Percentiles rank a stretch among this genome's conserved stretches.
Evolutionary conservation across 1,139 yeast genomes (phyloP).

Genomic region (Debaryomyces sp.): DNA sequence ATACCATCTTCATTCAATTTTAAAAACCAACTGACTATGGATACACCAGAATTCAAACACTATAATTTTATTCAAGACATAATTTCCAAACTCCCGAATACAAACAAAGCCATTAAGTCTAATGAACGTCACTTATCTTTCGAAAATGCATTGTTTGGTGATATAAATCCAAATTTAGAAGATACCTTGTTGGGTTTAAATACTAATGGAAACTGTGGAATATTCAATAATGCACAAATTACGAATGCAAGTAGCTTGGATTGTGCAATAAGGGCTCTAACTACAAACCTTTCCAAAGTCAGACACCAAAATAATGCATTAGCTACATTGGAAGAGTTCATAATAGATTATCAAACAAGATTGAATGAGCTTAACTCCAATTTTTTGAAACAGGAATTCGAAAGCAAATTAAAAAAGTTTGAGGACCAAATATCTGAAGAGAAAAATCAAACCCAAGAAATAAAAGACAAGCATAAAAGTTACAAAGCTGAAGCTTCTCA

Average conservation of each 20-base stretch:
- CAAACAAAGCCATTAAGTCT: slow-evolving; percentile 7
- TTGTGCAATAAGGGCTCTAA: slow-evolving; percentile 31
- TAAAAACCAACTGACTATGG: slow-evolving; percentile 5
- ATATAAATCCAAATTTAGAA: slow-evolving; percentile 63
- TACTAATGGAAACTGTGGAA: slow-evolving; percentile 59
- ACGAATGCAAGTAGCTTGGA: slow-evolving; percentile 58
- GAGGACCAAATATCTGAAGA: slow-evolving; percentile 26
- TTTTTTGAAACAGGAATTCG: slow-evolving; percentile 28
- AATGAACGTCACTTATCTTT: slow-evolving; percentile 32
- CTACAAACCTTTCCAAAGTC: slow-evolving; percentile 32
- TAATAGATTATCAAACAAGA: slow-evolving; percentile 29
- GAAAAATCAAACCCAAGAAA: slow-evolving; percentile 19
- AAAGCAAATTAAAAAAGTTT: slow-evolving; percentile 20
- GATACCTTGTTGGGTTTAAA: slow-evolving; percentile 60
- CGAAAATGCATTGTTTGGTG: slow-evolving; percentile 82
- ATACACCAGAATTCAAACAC: slow-evolving; percentile 41
- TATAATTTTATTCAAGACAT: slow-evolving; percentile 47
- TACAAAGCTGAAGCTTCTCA: slow-evolving; percentile 22
- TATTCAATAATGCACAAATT: slow-evolving; percentile 63
- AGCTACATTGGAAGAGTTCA: slow-evolving; percentile 32
- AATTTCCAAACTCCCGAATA: slow-evolving; percentile 19
- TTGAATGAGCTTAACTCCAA: slow-evolving; percentile 32
- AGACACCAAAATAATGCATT: slow-evolving; percentile 43
- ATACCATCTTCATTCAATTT: background rate
- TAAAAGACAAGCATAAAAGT: slow-evolving; percentile 21